Base-by-base conservation (phyloP, 2,329 filamentous ascomycete genomes). In the Beauveria caledonica region DNA sequence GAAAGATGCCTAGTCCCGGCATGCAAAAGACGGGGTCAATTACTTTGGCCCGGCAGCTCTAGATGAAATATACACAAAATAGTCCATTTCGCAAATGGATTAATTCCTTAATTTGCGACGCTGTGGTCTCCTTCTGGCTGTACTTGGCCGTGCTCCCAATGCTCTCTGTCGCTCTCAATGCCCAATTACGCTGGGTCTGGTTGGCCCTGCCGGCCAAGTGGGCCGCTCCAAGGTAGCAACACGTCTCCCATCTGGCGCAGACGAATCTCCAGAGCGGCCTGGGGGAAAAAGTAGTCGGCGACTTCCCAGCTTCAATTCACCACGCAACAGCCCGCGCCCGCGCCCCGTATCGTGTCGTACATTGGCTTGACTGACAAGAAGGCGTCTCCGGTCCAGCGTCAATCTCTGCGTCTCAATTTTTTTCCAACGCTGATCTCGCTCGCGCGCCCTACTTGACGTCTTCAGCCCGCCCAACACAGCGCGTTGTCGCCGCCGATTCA, bases 221-320 rank as follows among this genome's bases (percentile, higher is more conserved):
- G 60, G 60, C 60, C 60, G 13, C 46, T 52, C 23, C 52, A 39
- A 44, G 23, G 42, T 57, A 57, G 60, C 60, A 61, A 61, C 60
- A 61, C 60, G 60, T 61, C 60, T 51, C 59, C 51, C 33, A 57
- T 57, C 60, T 57, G 60, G 58, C 58, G 58, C 58, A 61, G 53
- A 52, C 36, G 53, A 61, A 46, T 52, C 40, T 61, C 53, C 15
- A 57, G 42, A 46, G 60, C 60, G 48, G 60, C 58, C 50, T 53
- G 49, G 57, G 42, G 44, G 33, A 60, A 60, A 59, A 60, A 60
- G 19, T 25, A 46, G 50, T 59, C 49, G 49, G 53, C 40, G 25
- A 52, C 58, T 5, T 60, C 42, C 25, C 50, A 60, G 39, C 58
- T 54, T 60, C 58, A 60, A 60, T 60, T 60, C 58, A 44, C 19